phyloP scores from a whole-genome alignment of 2,329 filamentous ascomycete genomes.

The Colletotrichum zoysiae region DNA sequence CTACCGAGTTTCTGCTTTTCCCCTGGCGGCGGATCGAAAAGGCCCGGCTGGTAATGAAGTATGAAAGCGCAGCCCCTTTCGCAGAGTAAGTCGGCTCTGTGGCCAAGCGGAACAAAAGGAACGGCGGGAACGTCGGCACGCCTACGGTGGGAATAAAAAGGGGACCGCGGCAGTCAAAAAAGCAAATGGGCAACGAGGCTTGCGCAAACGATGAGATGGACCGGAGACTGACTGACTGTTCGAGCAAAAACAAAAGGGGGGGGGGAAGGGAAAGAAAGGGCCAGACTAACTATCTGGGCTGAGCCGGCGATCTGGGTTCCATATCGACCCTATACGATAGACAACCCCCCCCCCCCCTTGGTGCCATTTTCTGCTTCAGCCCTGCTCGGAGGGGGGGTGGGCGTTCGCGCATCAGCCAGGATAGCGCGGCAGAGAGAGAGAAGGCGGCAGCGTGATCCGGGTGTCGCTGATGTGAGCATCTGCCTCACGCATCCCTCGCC shows the following conservation, averaged over 20 bases:
- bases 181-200: neutral
- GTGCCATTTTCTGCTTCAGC: conserved; percentile 1
- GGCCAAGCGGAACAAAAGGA: neutral
- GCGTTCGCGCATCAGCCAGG: neutral
- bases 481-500: neutral
- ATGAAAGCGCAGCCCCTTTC: neutral
- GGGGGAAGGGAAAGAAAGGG: neutral
- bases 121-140: neutral
- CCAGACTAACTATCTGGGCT: neutral
- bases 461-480: neutral
- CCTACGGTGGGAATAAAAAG: neutral
- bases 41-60: neutral
- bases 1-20: neutral
- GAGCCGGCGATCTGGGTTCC: neutral
- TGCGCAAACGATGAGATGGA: neutral
- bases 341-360: neutral
- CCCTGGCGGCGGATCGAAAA: neutral
- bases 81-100: neutral
- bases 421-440: neutral
- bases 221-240: neutral
- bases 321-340: neutral
- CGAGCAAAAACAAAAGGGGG: neutral
- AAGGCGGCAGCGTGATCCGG: neutral
- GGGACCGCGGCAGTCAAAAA: neutral
- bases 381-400: neutral